phyloP scores from a whole-genome alignment of 1,284 basidiomycete genomes.

The Ganoderma sinense region DNA sequence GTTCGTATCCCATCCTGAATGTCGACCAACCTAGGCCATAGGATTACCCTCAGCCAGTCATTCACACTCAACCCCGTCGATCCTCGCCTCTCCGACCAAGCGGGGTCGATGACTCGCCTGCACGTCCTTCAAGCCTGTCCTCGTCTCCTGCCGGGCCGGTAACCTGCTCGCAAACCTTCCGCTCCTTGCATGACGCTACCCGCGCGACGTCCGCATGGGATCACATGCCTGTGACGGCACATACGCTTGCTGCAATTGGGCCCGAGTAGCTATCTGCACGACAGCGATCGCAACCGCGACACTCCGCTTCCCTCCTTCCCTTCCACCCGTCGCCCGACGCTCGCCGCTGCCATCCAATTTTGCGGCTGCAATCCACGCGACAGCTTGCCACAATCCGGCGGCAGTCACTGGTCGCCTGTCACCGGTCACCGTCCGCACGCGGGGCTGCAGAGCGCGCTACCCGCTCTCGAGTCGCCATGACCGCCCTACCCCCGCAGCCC shows the following conservation, averaged over 20 bases:
- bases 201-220: not conserved
- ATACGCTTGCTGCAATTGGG: not conserved
- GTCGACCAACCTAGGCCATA: not conserved
- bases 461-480: not conserved
- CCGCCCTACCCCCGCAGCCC: not conserved
- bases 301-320: not conserved
- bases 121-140: not conserved
- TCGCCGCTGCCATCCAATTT: slow-evolving; percentile 12
- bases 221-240: not conserved
- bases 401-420: too few species aligned
- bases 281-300: not conserved
- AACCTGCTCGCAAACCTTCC: not conserved
- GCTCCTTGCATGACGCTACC: not conserved
- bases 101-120: slow-evolving; percentile 6
- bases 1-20: not conserved
- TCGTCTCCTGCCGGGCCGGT: not conserved
- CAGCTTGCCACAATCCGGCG: not conserved
- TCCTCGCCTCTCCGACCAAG: not conserved
- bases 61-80: not conserved
- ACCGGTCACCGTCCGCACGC: too few species aligned
- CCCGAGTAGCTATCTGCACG: not conserved
- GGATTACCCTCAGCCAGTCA: not conserved
- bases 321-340: not conserved
- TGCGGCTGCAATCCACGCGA: not conserved
- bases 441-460: too few species aligned